Evolutionary conservation across 306 rosid genomes (phyloP).

Genomic region (Hippophae tibetana): DNA sequence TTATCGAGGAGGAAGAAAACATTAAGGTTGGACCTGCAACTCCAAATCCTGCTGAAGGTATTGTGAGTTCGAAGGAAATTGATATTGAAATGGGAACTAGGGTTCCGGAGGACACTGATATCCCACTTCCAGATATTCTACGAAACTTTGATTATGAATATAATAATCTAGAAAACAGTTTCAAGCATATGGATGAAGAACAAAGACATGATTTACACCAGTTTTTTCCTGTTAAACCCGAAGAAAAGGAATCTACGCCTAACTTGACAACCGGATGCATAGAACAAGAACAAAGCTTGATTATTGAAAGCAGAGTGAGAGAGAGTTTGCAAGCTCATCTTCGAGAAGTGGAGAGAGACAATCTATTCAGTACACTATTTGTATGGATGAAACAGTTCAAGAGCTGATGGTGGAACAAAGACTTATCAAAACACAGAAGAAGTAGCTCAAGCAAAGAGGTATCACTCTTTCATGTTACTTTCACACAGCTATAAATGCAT

Average conservation of each 20-base stretch:
- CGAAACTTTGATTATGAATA: slow-evolving; percentile 35
- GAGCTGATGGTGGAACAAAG: slow-evolving; percentile 21
- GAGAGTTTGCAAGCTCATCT: slow-evolving; percentile 15
- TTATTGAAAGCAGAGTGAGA: slow-evolving; percentile 22
- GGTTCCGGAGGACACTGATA: slow-evolving; percentile 32
- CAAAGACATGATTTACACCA: slow-evolving; percentile 37
- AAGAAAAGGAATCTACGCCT: slow-evolving; percentile 28
- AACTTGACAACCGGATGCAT: slow-evolving; percentile 21
- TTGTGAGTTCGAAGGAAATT: slow-evolving; percentile 44
- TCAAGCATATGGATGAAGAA: slow-evolving; percentile 39
- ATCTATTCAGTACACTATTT: slow-evolving; percentile 25
- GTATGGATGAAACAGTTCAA: slow-evolving; percentile 25
- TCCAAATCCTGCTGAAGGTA: slow-evolving; percentile 32
- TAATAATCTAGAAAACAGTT: slow-evolving; percentile 34
- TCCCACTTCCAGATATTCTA: slow-evolving; percentile 53
- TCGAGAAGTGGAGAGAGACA: slow-evolving; percentile 25
- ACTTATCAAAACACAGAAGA: slow-evolving; percentile 20
- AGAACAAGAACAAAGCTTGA: slow-evolving; percentile 22
- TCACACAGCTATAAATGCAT: no score
- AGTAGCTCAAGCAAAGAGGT: slow-evolving; percentile 42
- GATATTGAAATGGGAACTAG: slow-evolving; percentile 77
- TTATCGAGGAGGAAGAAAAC: slow-evolving; percentile 42
- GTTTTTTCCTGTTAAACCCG: slow-evolving; percentile 37
- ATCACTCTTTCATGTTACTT: background rate
- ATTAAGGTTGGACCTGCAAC: slow-evolving; percentile 25